Base-by-base conservation (phyloP, 2,329 filamentous ascomycete genomes). In the Pestalotiopsis sp. region DNA sequence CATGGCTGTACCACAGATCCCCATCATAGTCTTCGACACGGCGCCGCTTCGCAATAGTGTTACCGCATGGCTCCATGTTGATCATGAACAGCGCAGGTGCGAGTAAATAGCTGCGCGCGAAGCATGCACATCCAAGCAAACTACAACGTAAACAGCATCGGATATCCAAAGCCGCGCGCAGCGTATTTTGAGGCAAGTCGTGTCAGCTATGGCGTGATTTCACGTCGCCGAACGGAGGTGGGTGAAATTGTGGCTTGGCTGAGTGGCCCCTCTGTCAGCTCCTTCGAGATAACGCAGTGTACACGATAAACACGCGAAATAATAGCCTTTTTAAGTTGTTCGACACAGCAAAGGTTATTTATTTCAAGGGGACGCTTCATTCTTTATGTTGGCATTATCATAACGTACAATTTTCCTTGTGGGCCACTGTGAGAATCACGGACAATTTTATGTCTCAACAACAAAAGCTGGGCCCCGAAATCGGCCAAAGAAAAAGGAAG, bases 121-220 rank as follows among this genome's bases (percentile, higher is more conserved):
- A 14, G 12, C 11, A 12, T 11, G 31, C 17, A 11, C 1, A 59
- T 2, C 23, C 11, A 4, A 13, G 57, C 23, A 59, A 4, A 59
- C 4, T 27, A 17, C 38, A 17, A 3, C n/a, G 4, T 6, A 62
- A 4, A 41, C 38, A 9, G 12, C 36, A 38, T 12, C 27, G 59
- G 5, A 27, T 5, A 6, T 41, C 59, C n/a, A 64, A 45, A 4
- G 6, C 17, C 61, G 12, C n/a, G 17, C 12, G 9, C 39, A 49
- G 27, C 4, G 45, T 2, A n/a, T 20, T 11, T 14, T 64, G 61
- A 64, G 61, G 61, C 39, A 49, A 64, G 38, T 52, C 23, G 20
- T 23, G 61, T 52, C 41, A 52, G 38, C 38, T 64, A 64, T 64
- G 61, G 61, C 61, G 61, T 64, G 61, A 64, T 64, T 39, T 39